Percentiles rank a stretch among this genome's conserved stretches.
Evolutionary conservation across 805 yeast genomes (phyloP).

Genomic region (Myxozyma neglecta): DNA sequence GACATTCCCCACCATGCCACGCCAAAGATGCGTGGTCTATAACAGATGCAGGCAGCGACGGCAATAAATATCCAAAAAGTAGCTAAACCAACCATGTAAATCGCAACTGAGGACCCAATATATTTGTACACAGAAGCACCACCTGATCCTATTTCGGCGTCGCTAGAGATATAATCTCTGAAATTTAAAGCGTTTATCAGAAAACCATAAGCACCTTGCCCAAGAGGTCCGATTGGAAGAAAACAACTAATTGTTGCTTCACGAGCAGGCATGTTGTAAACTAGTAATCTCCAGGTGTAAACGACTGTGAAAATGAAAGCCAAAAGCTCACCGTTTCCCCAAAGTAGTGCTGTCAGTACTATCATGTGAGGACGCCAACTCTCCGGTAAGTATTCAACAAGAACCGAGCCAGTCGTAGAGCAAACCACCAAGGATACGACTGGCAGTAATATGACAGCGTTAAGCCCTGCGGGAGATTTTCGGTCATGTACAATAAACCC

Average conservation of each 20-base stretch:
- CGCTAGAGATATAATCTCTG: slow-evolving; percentile 32
- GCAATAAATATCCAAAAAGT: slow-evolving; percentile 56
- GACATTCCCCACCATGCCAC: slow-evolving; percentile 80
- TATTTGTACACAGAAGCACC: slow-evolving; percentile 37
- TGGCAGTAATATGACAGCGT: slow-evolving; percentile 65
- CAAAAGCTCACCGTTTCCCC: slow-evolving; percentile 67
- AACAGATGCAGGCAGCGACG: slow-evolving; percentile 39
- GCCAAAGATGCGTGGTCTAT: slow-evolving; percentile 46
- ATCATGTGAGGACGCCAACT: slow-evolving; percentile 54
- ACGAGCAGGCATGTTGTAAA: slow-evolving; percentile 54
- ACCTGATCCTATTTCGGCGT: slow-evolving; percentile 36
- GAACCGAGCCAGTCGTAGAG: slow-evolving; percentile 64
- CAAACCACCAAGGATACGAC: slow-evolving; percentile 79
- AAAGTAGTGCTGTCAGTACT: slow-evolving; percentile 56
- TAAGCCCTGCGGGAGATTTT: slow-evolving; percentile 46
- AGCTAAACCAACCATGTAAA: slow-evolving; percentile 56
- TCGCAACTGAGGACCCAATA: slow-evolving; percentile 45
- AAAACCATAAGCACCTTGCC: slow-evolving; percentile 78
- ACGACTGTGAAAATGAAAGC: slow-evolving; percentile 58
- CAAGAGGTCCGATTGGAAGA: slow-evolving; percentile 79
- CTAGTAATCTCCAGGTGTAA: slow-evolving; percentile 59
- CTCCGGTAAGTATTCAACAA: slow-evolving; percentile 49
- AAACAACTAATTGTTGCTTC: slow-evolving; percentile 55
- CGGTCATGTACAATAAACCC: slow-evolving; percentile 46
- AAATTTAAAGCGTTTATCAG: slow-evolving; percentile 53